A percentile compares a stretch with the other conserved stretches of the same genome.
phyloP scores from a whole-genome alignment of 225 moss, liverwort and hornwort genomes.

The Rhytidiadelphus loreus region DNA sequence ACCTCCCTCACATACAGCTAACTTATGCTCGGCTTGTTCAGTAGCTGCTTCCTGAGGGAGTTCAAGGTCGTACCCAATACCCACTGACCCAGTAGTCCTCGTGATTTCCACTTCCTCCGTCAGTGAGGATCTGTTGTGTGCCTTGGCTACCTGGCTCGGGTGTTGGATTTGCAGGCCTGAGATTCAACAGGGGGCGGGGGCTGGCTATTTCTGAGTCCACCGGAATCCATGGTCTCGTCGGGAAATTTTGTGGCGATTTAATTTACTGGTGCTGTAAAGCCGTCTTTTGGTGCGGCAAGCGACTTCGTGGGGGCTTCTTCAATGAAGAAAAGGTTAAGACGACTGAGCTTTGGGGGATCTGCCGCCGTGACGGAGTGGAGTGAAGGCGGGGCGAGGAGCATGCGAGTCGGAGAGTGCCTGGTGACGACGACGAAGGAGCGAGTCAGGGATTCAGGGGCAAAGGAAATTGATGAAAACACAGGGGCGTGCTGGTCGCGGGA shows the following conservation, averaged over 20 bases:
- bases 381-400: neutral
- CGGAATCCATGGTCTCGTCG: neutral
- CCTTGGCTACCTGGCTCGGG: too few species aligned
- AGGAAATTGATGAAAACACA: neutral
- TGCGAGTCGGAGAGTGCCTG: neutral
- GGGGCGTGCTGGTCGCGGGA: too few species aligned
- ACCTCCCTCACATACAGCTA: neutral
- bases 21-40: neutral
- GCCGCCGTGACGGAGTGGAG: neutral
- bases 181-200: neutral
- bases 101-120: neutral
- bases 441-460: too few species aligned
- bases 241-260: neutral
- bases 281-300: neutral
- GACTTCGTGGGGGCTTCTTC: neutral
- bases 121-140: neutral
- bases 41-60: neutral
- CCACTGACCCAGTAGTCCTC: neutral
- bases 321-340: too few species aligned
- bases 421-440: neutral
- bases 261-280: neutral
- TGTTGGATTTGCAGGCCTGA: neutral
- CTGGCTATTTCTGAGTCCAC: neutral
- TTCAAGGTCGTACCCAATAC: neutral
- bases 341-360: neutral